Percentiles rank a stretch among this genome's conserved stretches.
phyloP scores from a whole-genome alignment of 768 basidiomycete species.

The Mycena olivaceomarginata region DNA sequence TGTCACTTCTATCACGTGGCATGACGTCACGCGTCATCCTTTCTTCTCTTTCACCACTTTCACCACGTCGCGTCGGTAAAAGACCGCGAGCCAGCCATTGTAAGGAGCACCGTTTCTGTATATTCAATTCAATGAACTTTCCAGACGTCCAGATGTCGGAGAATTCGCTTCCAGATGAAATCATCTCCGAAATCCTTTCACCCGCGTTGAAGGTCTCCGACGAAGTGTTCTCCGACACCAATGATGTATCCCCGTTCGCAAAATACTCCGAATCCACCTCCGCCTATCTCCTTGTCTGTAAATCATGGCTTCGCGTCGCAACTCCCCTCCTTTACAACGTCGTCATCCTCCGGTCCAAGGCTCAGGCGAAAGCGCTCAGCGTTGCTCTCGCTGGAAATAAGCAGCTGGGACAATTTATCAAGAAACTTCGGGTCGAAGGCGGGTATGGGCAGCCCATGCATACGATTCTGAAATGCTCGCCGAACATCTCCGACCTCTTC shows the following conservation, averaged over 20 bases:
- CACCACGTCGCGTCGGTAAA: too few relatives aligned
- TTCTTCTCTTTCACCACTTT: too few relatives aligned
- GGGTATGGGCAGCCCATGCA: slow-evolving; percentile 38
- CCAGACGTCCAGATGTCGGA: neutral
- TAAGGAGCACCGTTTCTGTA: neutral
- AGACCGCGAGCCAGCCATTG: too few relatives aligned
- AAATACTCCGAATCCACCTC: slow-evolving; percentile 43
- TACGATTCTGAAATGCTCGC: slow-evolving; percentile 13
- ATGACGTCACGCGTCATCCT: too few relatives aligned
- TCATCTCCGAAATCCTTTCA: slow-evolving; percentile 43
- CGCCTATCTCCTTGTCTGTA: slow-evolving; percentile 46
- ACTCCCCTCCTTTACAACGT: slow-evolving; percentile 50
- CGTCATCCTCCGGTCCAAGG: slow-evolving; percentile 49
- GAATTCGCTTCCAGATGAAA: slow-evolving; percentile 45
- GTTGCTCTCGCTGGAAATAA: slow-evolving; percentile 36
- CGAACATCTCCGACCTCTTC: slow-evolving; percentile 31
- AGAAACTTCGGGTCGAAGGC: slow-evolving; percentile 50
- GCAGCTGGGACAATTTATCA: slow-evolving; percentile 44
- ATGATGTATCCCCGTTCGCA: slow-evolving; percentile 39
- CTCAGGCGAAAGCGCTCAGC: slow-evolving; percentile 50
- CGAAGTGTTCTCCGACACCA: slow-evolving; percentile 39
- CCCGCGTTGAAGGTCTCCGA: slow-evolving; percentile 46
- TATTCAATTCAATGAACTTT: neutral
- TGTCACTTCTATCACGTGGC: too few relatives aligned
- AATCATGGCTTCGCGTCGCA: slow-evolving; percentile 50